Base-by-base conservation (phyloP, 352 stramenopile genomes). In the Elongisporangium prolatum region DNA sequence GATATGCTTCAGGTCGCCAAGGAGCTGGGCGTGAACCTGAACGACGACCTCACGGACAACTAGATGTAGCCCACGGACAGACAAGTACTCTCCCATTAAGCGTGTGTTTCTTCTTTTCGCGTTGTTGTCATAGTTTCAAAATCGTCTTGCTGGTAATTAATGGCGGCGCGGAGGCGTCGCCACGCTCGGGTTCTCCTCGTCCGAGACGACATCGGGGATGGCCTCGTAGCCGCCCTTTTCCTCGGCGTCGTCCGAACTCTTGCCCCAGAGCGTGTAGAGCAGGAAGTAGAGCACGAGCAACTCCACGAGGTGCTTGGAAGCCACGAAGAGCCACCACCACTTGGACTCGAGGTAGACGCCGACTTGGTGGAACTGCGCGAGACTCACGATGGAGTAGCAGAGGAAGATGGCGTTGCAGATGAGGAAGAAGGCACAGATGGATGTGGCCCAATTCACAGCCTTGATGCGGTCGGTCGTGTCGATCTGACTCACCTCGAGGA, bases 1-100 rank as follows among this genome's bases (percentile, higher is more conserved):
- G 97, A 99, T 73, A 99, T 99, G 96, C 86, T 98, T 24, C 96
- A 98, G 66, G 91, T 99, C 21, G 96, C 97, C 24, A 98, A 95
- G 69, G 94, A 97, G 52, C 89, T 98, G 59, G 93, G 95, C 25
- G 92, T 99, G 9, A 93, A 98, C 77, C 69, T 93, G 34, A 70
- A 91, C 67, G 81, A 89, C 38, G 84, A 93, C 57, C 72, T 93
- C 56, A 93, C 84, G n/a, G 80, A 92, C 60, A 80, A 83, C 54
- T 76, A 75, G 48, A 48, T 53, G 4, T 38, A 34, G 24, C 24
- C 24, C 24, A 34, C 34, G 17, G 34, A 17, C 28, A 38, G 28
- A 7, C 34, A 44, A 44, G 5, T 44, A 44, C 34, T 44, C 14
- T 17, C 34, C 34, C 34, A 7, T 17, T 44, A 44, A 44, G 34